Evolutionary conservation across 495 filamentous ascomycete species (phyloP).

Genomic region (Penicillium paradoxum): DNA sequence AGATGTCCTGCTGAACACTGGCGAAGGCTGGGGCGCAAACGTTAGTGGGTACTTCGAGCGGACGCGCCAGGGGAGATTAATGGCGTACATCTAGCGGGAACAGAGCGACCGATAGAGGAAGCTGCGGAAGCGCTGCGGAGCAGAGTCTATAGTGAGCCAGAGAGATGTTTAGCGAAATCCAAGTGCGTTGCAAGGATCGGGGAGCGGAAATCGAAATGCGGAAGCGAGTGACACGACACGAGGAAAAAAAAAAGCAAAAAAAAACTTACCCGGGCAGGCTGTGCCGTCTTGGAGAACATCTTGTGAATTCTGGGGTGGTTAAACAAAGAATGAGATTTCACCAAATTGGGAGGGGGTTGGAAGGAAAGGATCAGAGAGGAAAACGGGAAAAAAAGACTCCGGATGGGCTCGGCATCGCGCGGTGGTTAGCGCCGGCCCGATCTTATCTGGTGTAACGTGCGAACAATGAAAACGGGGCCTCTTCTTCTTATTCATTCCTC

Average conservation of each 20-base stretch:
- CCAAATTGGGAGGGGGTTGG: slow-evolving; percentile 8
- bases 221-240: background rate
- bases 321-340: slow-evolving; percentile 3
- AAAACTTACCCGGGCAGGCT: slow-evolving; percentile 25
- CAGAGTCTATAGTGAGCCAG: slow-evolving; percentile 29
- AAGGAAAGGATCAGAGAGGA: slow-evolving; percentile 16
- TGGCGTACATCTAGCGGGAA: slow-evolving; percentile 42
- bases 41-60: slow-evolving; percentile 12
- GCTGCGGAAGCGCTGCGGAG: slow-evolving; percentile 38
- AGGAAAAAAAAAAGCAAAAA: slow-evolving; percentile 6
- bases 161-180: slow-evolving; percentile 12
- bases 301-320: slow-evolving; percentile 4
- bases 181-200: background rate
- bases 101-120: slow-evolving; percentile 31
- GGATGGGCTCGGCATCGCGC: slow-evolving; percentile 41
- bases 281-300: slow-evolving; percentile 29
- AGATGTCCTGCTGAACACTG: slow-evolving; percentile 80
- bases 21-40: slow-evolving; percentile 50
- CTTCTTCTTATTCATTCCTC: slow-evolving; percentile 15
- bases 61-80: background rate
- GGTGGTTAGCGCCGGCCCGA: slow-evolving; percentile 30
- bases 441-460: slow-evolving; percentile 30
- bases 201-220: background rate
- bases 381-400: slow-evolving; percentile 38
- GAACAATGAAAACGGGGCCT: background rate